Base-by-base conservation (phyloP, 306 rosid genomes). In the Vigna trinervia region DNA sequence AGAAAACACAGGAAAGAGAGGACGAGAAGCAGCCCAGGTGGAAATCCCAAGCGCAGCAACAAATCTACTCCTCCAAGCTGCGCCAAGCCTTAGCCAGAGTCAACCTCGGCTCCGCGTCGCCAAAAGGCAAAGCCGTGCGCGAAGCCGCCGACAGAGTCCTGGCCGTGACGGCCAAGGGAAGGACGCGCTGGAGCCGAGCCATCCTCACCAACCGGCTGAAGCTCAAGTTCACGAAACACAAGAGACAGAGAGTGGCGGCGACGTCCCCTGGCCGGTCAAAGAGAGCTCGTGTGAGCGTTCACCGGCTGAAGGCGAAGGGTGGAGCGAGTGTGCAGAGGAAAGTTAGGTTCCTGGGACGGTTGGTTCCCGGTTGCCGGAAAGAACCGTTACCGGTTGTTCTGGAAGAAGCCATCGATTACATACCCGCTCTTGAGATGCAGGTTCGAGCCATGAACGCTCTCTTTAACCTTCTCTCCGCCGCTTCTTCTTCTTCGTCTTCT, bases 151-250 rank as follows among this genome's bases (percentile, higher is more conserved):
- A 95, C 54, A 87, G 92, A 63, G 97, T 81, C 28, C 85, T 95
- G 1, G 99, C 99, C 5, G 83, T 75, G 6, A 88, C 99, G 0
- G 99, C 97, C 0, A 92, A 85, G 56, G 99, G 97, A 22, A 90
- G 84, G 82, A 88, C 89, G 3, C 85, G 99, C 13, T 95, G 99
- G 99, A 95, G 99, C 87, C 85, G 97, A 11, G 96, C 98, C 59
- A 89, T 93, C 30, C 83, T 93, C 62, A 84, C 82, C 8, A 88
- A 57, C 77, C 84, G 96, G 71, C 87, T 89, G 26, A 93, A 93
- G 87, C 85, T 92, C 46, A 92, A 90, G 82, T 89, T 90, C 63
- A 80, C 82, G 48, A 87, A 87, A 45, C 89, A 76, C 52, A 90
- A 81, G 85, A 75, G 82, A 17, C 89, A 75, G 79, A 82, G 85